Evolutionary conservation across 1,284 basidiomycete genomes (phyloP), one percentile per base, ranked within the genome.

Genomic region (Ustilago crameri): DNA sequence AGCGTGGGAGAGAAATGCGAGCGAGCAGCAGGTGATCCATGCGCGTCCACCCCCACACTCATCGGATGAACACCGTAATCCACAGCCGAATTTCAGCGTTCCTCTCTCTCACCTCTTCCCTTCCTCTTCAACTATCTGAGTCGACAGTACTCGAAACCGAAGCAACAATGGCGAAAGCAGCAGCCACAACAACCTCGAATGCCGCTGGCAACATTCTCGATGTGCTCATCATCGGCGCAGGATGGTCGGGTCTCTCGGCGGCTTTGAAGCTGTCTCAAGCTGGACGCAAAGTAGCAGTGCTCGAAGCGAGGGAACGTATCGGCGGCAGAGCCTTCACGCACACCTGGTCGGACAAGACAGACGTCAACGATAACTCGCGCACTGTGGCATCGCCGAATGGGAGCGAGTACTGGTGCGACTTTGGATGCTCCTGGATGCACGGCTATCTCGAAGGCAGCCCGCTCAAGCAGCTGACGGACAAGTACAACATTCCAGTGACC

Each of bases 341-440:
- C 74, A 60, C 67, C 3, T 75, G 77, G 48, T 75, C 54, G 7
- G 58, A 68, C 37, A 55, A 66, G 41, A 76, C 68, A 8, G 45
- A 56, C 30, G 23, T 72, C 18, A 42, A 67, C 18, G 66, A 74
- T 32, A 75, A 48, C 23, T 46, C 69, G 15, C 47, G 69, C n/a
- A 63, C 59, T 24, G 50, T 50, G 10, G 12, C 54, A 1, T 15
- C 44, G 8, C 41, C 60, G 9, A 37, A 47, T 12, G 41, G 27
- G 1, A 46, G 3, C 27, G 63, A 66, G 40, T 56, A 56, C 26
- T 66, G 64, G 63, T 72, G 69, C 59, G 69, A 72, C 34, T 67
- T 72, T 22, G 69, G 86, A 18, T 86, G 86, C 69, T 84, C 83
- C 51, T 86, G 85, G 84, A 86, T 86, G 35, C 86, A 87, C 71